Conservation (phyloP, 2,329 filamentous ascomycete genomes). For the Penicillium sp. region DNA sequence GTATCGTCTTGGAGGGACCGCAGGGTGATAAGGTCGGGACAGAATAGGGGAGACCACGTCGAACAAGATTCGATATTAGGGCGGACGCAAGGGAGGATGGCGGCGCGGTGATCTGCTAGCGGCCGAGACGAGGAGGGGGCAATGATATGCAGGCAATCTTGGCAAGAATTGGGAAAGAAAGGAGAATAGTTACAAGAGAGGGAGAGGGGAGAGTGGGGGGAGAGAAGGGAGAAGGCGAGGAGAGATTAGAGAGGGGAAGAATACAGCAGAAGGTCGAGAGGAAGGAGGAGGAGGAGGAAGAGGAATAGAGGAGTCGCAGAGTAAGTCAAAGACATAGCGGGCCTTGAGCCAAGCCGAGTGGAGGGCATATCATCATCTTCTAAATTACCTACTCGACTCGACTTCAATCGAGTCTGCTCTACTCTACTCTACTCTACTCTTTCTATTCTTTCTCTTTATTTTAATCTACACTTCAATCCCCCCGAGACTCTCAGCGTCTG, state of each 20-base stretch:
- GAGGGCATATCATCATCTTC: neutral
- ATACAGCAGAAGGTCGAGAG: neutral
- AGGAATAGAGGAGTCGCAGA: neutral
- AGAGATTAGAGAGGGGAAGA: neutral
- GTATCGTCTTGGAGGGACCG: slow-evolving; percentile 13
- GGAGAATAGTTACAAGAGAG: neutral
- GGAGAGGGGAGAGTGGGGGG: neutral
- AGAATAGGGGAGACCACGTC: slow-evolving; percentile 4
- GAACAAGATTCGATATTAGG: slow-evolving; percentile 4
- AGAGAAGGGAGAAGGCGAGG: slow-evolving; percentile 3
- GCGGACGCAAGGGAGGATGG: slow-evolving; percentile 30
- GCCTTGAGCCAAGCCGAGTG: neutral
- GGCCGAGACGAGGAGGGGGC: slow-evolving; percentile 12
- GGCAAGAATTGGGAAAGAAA: slow-evolving; percentile 12
- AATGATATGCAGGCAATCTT: slow-evolving; percentile 19
- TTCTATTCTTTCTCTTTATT: neutral
- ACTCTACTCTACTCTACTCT: neutral
- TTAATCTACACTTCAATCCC: neutral
- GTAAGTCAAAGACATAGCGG: neutral
- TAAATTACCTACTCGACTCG: neutral
- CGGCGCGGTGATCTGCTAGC: slow-evolving; percentile 22
- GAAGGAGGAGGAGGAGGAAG: neutral
- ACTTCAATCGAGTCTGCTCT: neutral
- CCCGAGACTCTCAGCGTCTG: neutral
- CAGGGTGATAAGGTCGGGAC: neutral